A percentile compares a stretch with the other conserved stretches of the same genome.
Evolutionary conservation across 2,329 filamentous ascomycete genomes (phyloP).

Genomic region (Chaetomiaceae sp.): DNA sequence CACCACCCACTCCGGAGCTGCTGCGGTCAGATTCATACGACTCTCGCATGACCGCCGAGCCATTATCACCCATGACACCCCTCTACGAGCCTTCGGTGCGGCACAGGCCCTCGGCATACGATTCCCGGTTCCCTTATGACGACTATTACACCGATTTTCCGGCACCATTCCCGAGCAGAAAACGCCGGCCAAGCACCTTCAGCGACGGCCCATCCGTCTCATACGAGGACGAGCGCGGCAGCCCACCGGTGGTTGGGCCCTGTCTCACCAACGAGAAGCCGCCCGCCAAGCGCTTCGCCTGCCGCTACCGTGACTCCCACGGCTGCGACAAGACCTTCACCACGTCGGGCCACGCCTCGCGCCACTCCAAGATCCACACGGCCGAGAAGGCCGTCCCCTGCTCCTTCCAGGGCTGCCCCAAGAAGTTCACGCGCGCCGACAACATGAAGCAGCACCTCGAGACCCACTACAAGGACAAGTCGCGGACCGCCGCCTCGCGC

Average conservation of each 20-base stretch:
- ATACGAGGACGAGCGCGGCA: conserved; percentile 39
- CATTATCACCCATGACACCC: conserved; percentile 53
- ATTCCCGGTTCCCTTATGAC: conserved; percentile 32
- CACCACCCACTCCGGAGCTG: conserved; percentile 53
- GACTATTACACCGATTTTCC: conserved; percentile 32
- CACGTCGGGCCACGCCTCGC: conserved; percentile 78
- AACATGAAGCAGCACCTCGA: conserved; percentile 85
- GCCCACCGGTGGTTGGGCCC: neutral
- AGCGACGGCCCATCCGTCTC: conserved; percentile 44
- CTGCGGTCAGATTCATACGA: conserved; percentile 59
- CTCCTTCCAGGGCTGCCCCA: conserved; percentile 65
- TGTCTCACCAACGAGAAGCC: conserved; percentile 36
- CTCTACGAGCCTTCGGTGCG: conserved; percentile 32
- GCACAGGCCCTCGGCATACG: conserved; percentile 7
- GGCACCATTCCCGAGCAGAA: conserved; percentile 32
- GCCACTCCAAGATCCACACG: conserved; percentile 80
- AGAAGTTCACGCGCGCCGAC: conserved; percentile 76
- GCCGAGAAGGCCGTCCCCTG: conserved; percentile 72
- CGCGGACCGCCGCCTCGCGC: conserved; percentile 35
- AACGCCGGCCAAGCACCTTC: conserved; percentile 39
- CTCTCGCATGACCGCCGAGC: conserved; percentile 53
- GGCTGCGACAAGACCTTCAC: conserved; percentile 77
- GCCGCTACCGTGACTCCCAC: conserved; percentile 65
- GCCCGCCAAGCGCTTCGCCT: conserved; percentile 65
- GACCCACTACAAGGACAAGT: conserved; percentile 66